Evolutionary conservation across 2,329 filamentous ascomycete genomes (phyloP).

Genomic region (Fusarium brachygibbosum): DNA sequence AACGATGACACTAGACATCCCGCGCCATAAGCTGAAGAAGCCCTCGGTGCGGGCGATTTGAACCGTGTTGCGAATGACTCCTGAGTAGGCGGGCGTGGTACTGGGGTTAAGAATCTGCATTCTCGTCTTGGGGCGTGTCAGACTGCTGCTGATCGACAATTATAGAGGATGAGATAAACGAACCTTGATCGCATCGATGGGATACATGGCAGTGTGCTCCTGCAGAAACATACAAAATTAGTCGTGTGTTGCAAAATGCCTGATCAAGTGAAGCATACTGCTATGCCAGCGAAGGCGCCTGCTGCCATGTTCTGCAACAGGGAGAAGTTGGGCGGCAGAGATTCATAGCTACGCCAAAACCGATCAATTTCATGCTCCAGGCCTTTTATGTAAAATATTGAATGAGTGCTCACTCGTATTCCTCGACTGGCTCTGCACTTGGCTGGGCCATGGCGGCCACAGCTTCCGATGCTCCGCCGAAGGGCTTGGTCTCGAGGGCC

Average conservation of each 20-base stretch:
- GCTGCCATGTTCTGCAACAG: constrained; percentile 94
- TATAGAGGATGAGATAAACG: constrained; percentile 27
- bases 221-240: constrained; percentile 56
- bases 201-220: constrained; percentile 99
- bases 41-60: constrained; percentile 93
- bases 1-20: constrained; percentile 94
- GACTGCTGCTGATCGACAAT: constrained; percentile 21
- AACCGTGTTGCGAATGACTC: constrained; percentile 91
- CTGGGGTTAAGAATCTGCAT: constrained; percentile 96
- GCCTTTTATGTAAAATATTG: not conserved
- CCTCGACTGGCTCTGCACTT: constrained; percentile 72
- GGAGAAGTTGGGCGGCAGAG: constrained; percentile 93
- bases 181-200: constrained; percentile 97
- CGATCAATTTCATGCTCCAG: constrained; percentile 13
- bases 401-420: constrained; percentile 70
- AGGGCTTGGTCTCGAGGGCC: constrained; percentile 70
- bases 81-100: constrained; percentile 84
- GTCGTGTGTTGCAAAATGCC: constrained; percentile 9
- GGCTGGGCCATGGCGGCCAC: constrained; percentile 79
- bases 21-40: constrained; percentile 92
- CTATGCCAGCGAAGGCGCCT: constrained; percentile 96
- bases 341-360: constrained; percentile 78
- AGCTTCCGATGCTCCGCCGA: constrained; percentile 75
- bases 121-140: constrained; percentile 75
- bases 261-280: constrained; percentile 68